Percentiles rank a stretch among this genome's conserved stretches.
These are phyloP conservation scores for Claviceps humidiphila DNA, from an alignment of 2,329 filamentous ascomycete species.

Conservation along the genomic window DNA sequence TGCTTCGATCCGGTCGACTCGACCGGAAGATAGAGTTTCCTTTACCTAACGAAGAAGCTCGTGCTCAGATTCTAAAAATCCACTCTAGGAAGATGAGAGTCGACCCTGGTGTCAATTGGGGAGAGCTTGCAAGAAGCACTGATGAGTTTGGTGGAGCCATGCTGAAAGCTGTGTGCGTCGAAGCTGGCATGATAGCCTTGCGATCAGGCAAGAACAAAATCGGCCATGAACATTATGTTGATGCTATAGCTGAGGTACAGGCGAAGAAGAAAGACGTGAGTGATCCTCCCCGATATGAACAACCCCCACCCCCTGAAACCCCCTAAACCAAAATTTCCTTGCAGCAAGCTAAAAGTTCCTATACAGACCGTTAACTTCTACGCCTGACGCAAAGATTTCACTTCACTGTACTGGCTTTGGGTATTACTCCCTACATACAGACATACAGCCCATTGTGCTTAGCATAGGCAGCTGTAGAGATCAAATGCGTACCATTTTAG, in stretches of 20 bases:
- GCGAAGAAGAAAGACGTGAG: slow-evolving; percentile 84
- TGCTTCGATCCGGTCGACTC: slow-evolving; percentile 81
- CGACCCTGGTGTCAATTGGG: slow-evolving; percentile 87
- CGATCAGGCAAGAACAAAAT: slow-evolving; percentile 93
- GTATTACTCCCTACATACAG: not conserved
- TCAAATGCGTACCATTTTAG: not conserved
- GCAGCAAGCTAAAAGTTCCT: slow-evolving; percentile 1
- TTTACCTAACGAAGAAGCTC: slow-evolving; percentile 91
- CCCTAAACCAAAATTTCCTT: not conserved
- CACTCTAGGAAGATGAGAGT: slow-evolving; percentile 98
- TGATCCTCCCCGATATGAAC: not conserved
- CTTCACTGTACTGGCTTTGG: not conserved
- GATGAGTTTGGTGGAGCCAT: slow-evolving; percentile 97
- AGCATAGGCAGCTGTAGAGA: not conserved
- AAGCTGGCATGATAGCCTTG: slow-evolving; percentile 97
- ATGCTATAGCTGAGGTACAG: slow-evolving; percentile 93
- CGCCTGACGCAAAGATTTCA: slow-evolving; percentile 20
- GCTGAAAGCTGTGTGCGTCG: slow-evolving; percentile 96
- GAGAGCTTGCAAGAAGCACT: slow-evolving; percentile 86
- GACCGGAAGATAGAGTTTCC: slow-evolving; percentile 98
- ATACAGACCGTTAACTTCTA: slow-evolving; percentile 44
- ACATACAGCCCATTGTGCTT: not conserved
- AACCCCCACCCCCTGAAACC: no score
- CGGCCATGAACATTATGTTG: slow-evolving; percentile 95
- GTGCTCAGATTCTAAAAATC: slow-evolving; percentile 93